Percentiles rank a stretch among this genome's conserved stretches.
Evolutionary conservation across 352 stramenopile genomes (phyloP).

Genomic region (Phytophthora aleatoria): DNA sequence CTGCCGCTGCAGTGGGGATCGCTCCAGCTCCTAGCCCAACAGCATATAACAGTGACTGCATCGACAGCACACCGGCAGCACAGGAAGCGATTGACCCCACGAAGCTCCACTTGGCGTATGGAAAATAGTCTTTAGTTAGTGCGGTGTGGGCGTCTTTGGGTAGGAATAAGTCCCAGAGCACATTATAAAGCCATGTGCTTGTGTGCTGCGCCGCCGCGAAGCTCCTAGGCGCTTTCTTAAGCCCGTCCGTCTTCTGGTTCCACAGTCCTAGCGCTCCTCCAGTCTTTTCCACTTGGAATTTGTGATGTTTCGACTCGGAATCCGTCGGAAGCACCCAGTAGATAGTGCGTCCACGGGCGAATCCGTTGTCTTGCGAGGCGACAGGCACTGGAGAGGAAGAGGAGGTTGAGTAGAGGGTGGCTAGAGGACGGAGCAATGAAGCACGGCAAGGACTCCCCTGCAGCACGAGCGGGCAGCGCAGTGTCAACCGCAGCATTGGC

Average conservation of each 20-base stretch:
- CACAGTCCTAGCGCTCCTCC: conserved; percentile 14
- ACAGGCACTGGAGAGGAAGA: conserved; percentile 6
- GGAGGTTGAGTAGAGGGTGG: conserved; percentile 13
- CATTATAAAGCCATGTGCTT: conserved; percentile 45
- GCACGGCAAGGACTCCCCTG: not conserved
- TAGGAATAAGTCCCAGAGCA: conserved; percentile 86
- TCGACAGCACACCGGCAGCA: conserved; percentile 91
- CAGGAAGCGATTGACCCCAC: conserved; percentile 78
- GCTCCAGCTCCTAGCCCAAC: conserved; percentile 91
- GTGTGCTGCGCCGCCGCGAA: conserved; percentile 32
- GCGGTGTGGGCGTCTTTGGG: conserved; percentile 87
- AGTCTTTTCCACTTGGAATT: conserved; percentile 27
- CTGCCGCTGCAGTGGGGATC: conserved; percentile 88
- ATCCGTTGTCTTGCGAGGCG: conserved; percentile 36
- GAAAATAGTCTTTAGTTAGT: conserved; percentile 85
- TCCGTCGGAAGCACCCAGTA: conserved; percentile 21
- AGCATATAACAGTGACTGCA: conserved; percentile 93
- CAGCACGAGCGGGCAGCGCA: not conserved
- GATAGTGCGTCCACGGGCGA: conserved; percentile 30
- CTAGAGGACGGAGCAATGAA: conserved; percentile 1
- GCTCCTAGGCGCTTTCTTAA: not conserved
- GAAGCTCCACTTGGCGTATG: conserved; percentile 90
- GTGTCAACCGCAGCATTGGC: conserved; percentile 16
- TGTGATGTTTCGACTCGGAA: conserved; percentile 1
- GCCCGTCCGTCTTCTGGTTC: conserved; percentile 7